Evolutionary conservation across 768 basidiomycete species (phyloP).

Genomic region (Leccinum fibrillosum): DNA sequence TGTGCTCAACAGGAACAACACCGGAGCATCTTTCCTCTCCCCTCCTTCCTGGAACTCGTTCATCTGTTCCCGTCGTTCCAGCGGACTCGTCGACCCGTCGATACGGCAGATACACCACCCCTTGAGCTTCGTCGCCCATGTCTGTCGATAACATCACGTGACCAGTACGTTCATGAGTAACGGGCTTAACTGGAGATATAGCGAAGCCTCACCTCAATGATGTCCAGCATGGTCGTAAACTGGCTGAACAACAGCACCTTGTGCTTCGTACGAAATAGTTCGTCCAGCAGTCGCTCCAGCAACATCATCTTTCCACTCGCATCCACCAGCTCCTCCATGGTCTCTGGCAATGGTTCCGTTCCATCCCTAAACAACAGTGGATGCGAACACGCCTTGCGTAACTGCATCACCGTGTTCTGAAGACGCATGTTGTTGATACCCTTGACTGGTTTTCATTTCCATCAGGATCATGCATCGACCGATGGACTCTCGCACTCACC

Average conservation of each 20-base stretch:
- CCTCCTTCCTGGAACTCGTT: constrained; percentile 75
- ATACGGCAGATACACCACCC: constrained; percentile 85
- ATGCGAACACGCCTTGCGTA: constrained; percentile 94
- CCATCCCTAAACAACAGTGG: constrained; percentile 76
- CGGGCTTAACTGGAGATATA: background rate
- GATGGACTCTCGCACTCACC: constrained; percentile 39
- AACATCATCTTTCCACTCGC: constrained; percentile 98
- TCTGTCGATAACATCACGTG: constrained; percentile 3
- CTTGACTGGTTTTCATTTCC: constrained; percentile 47
- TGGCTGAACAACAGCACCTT: constrained; percentile 90
- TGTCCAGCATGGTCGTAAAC: constrained; percentile 94
- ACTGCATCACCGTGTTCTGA: constrained; percentile 95
- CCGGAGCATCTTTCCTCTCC: constrained; percentile 57
- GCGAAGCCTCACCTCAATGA: constrained; percentile 70
- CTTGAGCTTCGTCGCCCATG: constrained; percentile 86
- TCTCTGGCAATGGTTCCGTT: constrained; percentile 35
- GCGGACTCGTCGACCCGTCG: constrained; percentile 82
- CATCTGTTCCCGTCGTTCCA: constrained; percentile 84
- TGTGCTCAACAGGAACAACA: constrained; percentile 85
- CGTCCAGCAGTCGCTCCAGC: constrained; percentile 81
- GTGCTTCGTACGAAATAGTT: constrained; percentile 74
- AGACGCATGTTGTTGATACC: constrained; percentile 90
- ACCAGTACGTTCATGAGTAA: background rate
- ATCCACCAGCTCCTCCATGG: constrained; percentile 79
- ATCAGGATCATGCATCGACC: constrained; percentile 3